phyloP scores from a whole-genome alignment of 495 filamentous ascomycete species.

The Penicillium goetzii region DNA sequence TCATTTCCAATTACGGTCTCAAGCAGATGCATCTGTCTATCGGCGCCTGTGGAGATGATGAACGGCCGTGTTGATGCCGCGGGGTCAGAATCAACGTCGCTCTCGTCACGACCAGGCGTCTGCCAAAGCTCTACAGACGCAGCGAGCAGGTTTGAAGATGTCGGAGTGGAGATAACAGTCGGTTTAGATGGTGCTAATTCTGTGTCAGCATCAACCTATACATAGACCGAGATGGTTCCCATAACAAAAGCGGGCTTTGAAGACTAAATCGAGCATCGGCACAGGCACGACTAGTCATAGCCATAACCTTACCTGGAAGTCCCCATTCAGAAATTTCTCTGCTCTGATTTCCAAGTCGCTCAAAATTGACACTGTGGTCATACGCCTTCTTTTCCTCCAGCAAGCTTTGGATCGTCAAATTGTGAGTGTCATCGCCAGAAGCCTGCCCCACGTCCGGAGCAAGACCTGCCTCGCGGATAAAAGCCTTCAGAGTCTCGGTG shows the following conservation, averaged over 20 bases:
- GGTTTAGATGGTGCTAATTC: constrained; percentile 55
- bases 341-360: constrained; percentile 49
- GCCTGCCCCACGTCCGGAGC: constrained; percentile 44
- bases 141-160: constrained; percentile 58
- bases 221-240: neutral
- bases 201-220: constrained; percentile 14
- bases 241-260: neutral
- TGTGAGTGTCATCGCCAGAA: constrained; percentile 47
- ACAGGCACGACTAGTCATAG: neutral
- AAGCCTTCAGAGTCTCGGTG: constrained; percentile 60
- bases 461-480: constrained; percentile 65
- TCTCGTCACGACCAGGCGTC: constrained; percentile 17
- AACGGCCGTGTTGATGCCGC: constrained; percentile 21
- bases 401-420: constrained; percentile 64
- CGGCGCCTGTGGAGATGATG: constrained; percentile 56
- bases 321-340: constrained; percentile 51
- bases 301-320: constrained; percentile 48
- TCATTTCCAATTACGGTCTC: constrained; percentile 32
- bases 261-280: neutral
- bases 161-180: constrained; percentile 44
- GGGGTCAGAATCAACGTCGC: constrained; percentile 6
- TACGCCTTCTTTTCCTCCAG: constrained; percentile 68
- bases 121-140: constrained; percentile 52
- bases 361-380: constrained; percentile 60
- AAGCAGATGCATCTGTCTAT: constrained; percentile 55